Conservation (phyloP, 83 land plant genomes). For the Picea abies region DNA sequence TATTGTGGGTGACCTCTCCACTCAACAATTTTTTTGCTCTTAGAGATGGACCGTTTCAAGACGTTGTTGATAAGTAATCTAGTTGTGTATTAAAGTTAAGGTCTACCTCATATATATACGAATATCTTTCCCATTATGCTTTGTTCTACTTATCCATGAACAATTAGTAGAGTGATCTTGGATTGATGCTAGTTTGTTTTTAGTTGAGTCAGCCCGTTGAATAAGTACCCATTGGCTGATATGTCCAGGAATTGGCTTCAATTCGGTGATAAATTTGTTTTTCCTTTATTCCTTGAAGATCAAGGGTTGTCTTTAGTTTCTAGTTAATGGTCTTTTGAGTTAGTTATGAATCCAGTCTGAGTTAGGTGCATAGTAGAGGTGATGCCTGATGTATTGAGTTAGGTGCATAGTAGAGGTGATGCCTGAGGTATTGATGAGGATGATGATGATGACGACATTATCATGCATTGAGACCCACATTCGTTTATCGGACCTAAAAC, state of each 20-base stretch:
- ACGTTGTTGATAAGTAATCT: not conserved
- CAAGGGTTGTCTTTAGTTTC: not conserved
- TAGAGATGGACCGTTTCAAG: not conserved
- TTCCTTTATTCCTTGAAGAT: not conserved
- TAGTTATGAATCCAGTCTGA: not conserved
- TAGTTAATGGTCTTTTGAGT: not conserved
- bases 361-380: no score
- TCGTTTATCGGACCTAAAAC: no score
- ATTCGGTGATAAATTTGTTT: no score
- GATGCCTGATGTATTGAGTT: no score
- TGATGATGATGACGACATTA: no score
- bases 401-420: no score
- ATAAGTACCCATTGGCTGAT: no score
- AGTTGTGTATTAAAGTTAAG: not conserved
- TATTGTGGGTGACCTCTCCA: not conserved
- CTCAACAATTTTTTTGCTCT: not conserved
- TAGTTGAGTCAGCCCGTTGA: no score
- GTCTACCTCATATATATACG: no score
- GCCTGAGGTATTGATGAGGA: no score
- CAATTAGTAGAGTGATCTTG: not conserved
- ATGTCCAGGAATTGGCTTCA: no score
- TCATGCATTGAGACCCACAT: no score
- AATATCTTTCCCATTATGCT: not conserved
- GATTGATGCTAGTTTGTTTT: not conserved
- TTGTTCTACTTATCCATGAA: not conserved